Evolutionary conservation across 2,329 filamentous ascomycete genomes (phyloP).

Genomic region (Stachybotrys chlorohalonatus): DNA sequence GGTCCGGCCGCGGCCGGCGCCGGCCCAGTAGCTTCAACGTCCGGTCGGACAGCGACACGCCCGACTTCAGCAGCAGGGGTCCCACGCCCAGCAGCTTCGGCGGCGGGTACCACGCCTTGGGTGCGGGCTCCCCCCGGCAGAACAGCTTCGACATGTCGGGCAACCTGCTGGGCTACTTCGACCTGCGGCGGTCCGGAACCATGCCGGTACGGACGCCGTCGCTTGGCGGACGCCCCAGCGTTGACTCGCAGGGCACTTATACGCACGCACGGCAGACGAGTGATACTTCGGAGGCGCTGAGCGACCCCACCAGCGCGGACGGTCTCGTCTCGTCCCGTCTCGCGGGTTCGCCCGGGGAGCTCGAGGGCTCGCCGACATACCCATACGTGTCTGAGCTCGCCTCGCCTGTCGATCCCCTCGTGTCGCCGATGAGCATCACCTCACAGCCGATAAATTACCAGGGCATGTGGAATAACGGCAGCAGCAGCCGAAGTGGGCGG

Average conservation of each 20-base stretch:
- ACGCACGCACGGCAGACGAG: slow-evolving; percentile 31
- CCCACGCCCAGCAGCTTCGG: slow-evolving; percentile 13
- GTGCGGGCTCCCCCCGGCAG: slow-evolving; percentile 15
- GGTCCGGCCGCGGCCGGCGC: neutral
- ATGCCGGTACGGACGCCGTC: slow-evolving; percentile 3
- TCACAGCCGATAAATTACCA: slow-evolving; percentile 16
- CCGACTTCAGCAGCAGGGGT: slow-evolving; percentile 18
- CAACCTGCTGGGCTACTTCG: slow-evolving; percentile 19
- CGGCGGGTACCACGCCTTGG: slow-evolving; percentile 14
- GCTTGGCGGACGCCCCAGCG: slow-evolving; percentile 18
- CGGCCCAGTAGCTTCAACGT: neutral
- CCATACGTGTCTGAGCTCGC: slow-evolving; percentile 27
- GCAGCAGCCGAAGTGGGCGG: neutral
- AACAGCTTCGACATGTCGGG: slow-evolving; percentile 17
- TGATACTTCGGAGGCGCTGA: slow-evolving; percentile 33
- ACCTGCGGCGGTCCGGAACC: slow-evolving; percentile 4
- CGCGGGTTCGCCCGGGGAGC: slow-evolving; percentile 17
- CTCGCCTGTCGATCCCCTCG: neutral
- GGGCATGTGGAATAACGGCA: slow-evolving; percentile 5
- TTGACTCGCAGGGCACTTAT: slow-evolving; percentile 27
- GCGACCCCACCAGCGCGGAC: slow-evolving; percentile 6
- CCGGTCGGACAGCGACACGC: slow-evolving; percentile 4
- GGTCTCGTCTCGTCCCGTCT: slow-evolving; percentile 16
- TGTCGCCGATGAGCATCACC: slow-evolving; percentile 3
- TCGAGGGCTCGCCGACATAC: slow-evolving; percentile 18